Conservation (phyloP, 345 rosid species). For the Rubroshorea leprosula region DNA sequence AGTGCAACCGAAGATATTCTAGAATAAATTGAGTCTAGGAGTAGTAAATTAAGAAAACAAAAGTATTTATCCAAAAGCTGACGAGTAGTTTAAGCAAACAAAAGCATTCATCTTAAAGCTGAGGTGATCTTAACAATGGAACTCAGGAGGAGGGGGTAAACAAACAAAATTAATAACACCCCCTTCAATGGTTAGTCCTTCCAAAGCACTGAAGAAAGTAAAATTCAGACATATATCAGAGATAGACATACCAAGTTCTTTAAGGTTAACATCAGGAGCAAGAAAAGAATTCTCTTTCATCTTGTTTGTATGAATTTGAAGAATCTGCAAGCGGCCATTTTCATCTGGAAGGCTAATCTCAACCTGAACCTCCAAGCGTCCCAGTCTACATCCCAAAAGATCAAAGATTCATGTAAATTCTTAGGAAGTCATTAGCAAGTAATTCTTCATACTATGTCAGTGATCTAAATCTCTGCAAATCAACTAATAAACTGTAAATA, state of each 20-base stretch:
- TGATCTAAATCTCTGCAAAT: background rate
- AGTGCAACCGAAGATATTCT: background rate
- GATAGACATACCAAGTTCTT: constrained; percentile 69
- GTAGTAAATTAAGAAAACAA: background rate
- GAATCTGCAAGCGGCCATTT: constrained; percentile 91
- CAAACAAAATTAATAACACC: background rate
- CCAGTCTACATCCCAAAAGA: constrained; percentile 57
- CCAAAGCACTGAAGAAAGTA: background rate
- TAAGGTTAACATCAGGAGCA: constrained; percentile 74
- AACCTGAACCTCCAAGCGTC: constrained; percentile 96
- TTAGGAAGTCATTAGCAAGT: background rate
- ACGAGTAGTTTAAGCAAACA: too few relatives aligned
- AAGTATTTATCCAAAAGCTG: background rate
- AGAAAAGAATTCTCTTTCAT: constrained; percentile 98
- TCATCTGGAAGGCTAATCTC: constrained; percentile 99
- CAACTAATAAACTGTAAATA: background rate
- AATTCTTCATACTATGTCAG: background rate
- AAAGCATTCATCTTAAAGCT: too few relatives aligned
- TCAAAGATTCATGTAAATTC: background rate
- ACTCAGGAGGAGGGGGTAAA: background rate
- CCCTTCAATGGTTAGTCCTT: background rate
- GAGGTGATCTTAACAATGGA: too few relatives aligned
- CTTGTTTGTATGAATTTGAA: constrained; percentile 95
- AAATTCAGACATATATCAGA: background rate
- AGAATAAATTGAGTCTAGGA: background rate